phyloP scores from a whole-genome alignment of 768 basidiomycete genomes.

The Leccinum uliginosum region DNA sequence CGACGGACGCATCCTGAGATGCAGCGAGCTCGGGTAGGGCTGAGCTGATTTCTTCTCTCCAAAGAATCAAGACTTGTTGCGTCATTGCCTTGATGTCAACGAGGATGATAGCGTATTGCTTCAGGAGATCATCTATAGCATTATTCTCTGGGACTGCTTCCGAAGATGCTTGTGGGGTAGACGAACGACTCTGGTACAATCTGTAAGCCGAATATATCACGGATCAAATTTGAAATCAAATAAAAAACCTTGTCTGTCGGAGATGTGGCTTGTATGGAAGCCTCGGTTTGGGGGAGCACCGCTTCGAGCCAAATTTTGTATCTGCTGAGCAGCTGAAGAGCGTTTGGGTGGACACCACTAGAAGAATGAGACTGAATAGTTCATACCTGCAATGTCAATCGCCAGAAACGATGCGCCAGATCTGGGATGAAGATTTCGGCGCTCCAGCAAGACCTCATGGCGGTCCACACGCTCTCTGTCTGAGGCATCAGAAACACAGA shows the following conservation, averaged over 20 bases:
- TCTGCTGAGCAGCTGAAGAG: constrained; percentile 67
- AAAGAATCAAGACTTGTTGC: constrained; percentile 50
- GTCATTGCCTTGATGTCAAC: constrained; percentile 63
- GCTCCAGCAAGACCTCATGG: constrained; percentile 81
- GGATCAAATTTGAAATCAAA: background rate
- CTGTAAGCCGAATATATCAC: background rate
- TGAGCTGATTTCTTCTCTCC: constrained; percentile 61
- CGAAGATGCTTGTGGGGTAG: constrained; percentile 46
- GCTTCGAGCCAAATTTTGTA: constrained; percentile 77
- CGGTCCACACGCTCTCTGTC: constrained; percentile 63
- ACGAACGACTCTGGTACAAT: constrained; percentile 38
- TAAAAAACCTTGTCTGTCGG: constrained; percentile 32
- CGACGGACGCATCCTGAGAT: constrained; percentile 29
- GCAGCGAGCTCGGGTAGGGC: constrained; percentile 49
- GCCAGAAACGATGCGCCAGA: constrained; percentile 85
- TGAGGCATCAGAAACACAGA: constrained; percentile 56
- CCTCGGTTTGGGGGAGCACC: constrained; percentile 43
- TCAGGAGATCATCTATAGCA: constrained; percentile 62
- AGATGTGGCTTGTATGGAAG: constrained; percentile 30
- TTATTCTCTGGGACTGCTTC: constrained; percentile 53
- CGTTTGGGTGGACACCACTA: constrained; percentile 2
- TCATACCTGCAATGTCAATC: constrained; percentile 78
- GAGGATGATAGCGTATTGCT: constrained; percentile 62
- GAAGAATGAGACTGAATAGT: background rate
- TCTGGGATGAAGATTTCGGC: constrained; percentile 82